phyloP scores from a whole-genome alignment of 2,329 filamentous ascomycete genomes.

The Atkinsonella texensis region DNA sequence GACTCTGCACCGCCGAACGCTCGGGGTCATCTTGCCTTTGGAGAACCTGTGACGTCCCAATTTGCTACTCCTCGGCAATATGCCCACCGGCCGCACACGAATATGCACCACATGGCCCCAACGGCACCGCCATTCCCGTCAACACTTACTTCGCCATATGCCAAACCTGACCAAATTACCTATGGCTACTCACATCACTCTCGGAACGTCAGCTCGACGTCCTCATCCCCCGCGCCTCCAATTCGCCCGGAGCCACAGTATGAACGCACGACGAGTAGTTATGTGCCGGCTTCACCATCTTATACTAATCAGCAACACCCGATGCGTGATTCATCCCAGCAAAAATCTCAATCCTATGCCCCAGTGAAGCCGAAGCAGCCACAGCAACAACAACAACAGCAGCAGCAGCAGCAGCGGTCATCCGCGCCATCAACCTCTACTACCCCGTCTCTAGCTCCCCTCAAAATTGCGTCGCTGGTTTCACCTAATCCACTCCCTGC shows the following conservation, averaged over 20 bases:
- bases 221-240: conserved; percentile 18
- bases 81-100: conserved; percentile 18
- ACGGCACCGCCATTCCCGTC: conserved; percentile 22
- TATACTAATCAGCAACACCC: conserved; percentile 16
- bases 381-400: neutral
- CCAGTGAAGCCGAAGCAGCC: neutral
- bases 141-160: conserved; percentile 30
- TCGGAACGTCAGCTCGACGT: conserved; percentile 18
- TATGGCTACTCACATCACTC: conserved; percentile 17
- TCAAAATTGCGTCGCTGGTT: conserved; percentile 24
- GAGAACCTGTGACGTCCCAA: conserved; percentile 21
- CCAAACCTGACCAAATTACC: conserved; percentile 26
- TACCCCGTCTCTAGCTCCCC: conserved; percentile 20
- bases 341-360: neutral
- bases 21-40: conserved; percentile 23
- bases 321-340: conserved; percentile 17
- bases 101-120: conserved; percentile 19
- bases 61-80: conserved; percentile 26
- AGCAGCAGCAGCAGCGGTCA: neutral
- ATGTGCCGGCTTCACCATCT: conserved; percentile 27
- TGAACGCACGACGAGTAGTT: conserved; percentile 24
- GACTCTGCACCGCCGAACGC: conserved; percentile 14
- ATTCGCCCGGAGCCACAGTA: conserved; percentile 22
- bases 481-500: conserved; percentile 18
- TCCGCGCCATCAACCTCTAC: conserved; percentile 7